These are phyloP conservation scores for Xerocomellus dryophilus DNA, from an alignment of 768 basidiomycete species.

Conservation along the genomic window DNA sequence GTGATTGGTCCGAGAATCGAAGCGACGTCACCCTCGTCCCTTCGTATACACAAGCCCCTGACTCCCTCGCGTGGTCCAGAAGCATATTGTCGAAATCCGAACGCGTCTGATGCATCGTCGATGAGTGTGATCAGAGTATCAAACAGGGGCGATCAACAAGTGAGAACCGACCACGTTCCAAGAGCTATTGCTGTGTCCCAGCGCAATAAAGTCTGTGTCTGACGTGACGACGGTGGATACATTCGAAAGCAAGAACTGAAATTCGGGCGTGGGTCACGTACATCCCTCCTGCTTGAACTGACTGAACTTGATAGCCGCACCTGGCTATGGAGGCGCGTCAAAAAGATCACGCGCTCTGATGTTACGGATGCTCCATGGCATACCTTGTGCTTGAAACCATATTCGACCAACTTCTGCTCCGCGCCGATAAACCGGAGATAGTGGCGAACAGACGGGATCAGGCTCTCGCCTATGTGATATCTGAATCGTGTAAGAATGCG, in stretches of 20 bases:
- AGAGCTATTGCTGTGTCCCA: conserved; percentile 46
- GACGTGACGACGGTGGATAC: background rate
- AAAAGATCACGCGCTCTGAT: background rate
- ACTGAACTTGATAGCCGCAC: conserved; percentile 58
- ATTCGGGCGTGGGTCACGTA: conserved; percentile 29
- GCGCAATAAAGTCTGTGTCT: conserved; percentile 59
- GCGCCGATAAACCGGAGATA: conserved; percentile 51
- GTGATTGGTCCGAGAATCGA: conserved; percentile 38
- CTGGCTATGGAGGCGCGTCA: conserved; percentile 42
- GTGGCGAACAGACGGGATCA: conserved; percentile 49
- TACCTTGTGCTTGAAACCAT: conserved; percentile 52
- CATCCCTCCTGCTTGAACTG: conserved; percentile 56
- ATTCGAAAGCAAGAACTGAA: background rate
- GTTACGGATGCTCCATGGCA: background rate
- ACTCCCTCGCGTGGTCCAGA: conserved; percentile 48
- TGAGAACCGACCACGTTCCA: conserved; percentile 60
- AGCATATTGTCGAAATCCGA: conserved; percentile 59
- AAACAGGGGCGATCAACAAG: background rate
- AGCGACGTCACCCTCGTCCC: conserved; percentile 44
- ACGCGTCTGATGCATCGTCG: conserved; percentile 38
- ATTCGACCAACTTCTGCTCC: conserved; percentile 40
- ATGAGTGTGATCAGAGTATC: background rate
- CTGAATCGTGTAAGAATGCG: conserved; percentile 20
- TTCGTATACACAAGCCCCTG: conserved; percentile 50
- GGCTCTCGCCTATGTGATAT: conserved; percentile 49